Percentiles rank a stretch among this genome's conserved stretches.
Conservation (phyloP, 805 yeast genomes). For the Candida golubevii region DNA sequence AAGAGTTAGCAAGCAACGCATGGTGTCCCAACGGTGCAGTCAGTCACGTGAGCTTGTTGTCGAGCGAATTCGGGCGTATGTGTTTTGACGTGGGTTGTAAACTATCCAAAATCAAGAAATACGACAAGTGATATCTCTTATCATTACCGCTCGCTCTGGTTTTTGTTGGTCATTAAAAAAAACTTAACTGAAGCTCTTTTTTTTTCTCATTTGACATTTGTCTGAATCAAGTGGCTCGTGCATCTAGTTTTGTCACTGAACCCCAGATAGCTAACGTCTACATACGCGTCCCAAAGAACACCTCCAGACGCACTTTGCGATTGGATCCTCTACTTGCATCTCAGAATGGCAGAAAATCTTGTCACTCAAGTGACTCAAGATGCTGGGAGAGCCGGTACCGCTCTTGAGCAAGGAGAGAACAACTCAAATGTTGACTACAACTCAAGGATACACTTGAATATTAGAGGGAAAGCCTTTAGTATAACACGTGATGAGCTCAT, state of each 20-base stretch:
- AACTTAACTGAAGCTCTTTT: too few species aligned
- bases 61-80: too few species aligned
- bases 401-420: constrained; percentile 21
- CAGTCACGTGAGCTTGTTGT: too few species aligned
- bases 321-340: neutral
- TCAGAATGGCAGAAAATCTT: constrained; percentile 42
- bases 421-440: constrained; percentile 46
- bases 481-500: constrained; percentile 85
- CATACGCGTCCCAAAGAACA: neutral
- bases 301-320: too few species aligned
- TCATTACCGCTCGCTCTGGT: too few species aligned
- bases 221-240: neutral
- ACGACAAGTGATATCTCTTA: too few species aligned
- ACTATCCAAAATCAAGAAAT: too few species aligned
- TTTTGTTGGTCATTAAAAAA: too few species aligned
- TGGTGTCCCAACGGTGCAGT: too few species aligned
- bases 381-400: constrained; percentile 18
- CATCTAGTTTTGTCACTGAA: neutral
- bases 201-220: too few species aligned
- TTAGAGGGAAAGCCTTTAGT: constrained; percentile 69
- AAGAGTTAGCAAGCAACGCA: too few species aligned
- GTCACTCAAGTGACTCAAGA: constrained; percentile 69
- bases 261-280: neutral
- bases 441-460: constrained; percentile 69
- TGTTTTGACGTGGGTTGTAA: too few species aligned